Percentiles rank a stretch among this genome's conserved stretches.
Evolutionary conservation across 1,284 basidiomycete genomes (phyloP).

Genomic region (Ganoderma sinense): DNA sequence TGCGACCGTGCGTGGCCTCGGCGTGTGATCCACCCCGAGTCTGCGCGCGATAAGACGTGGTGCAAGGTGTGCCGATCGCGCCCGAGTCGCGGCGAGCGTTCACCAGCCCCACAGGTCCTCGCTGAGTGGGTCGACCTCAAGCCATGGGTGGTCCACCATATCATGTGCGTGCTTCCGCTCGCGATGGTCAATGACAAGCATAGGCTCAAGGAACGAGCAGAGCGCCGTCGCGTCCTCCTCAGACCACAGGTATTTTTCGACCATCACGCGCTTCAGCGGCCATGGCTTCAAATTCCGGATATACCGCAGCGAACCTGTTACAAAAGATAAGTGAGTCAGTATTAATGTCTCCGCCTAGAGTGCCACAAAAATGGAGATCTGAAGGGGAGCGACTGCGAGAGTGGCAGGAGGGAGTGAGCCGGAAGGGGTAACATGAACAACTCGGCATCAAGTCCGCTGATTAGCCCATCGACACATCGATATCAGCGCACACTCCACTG

Average conservation of each 20-base stretch:
- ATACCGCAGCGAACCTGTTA: conserved; percentile 67
- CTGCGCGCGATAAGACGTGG: neutral
- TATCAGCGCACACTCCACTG: conserved; percentile 18
- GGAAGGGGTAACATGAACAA: conserved; percentile 11
- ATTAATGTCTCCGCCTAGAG: neutral
- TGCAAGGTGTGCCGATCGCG: neutral
- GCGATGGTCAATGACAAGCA: conserved; percentile 78
- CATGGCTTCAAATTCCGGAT: conserved; percentile 85
- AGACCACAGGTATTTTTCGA: conserved; percentile 83
- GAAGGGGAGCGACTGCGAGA: neutral
- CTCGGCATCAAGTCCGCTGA: conserved; percentile 13
- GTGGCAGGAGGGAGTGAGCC: conserved; percentile 5
- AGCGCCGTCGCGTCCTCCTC: conserved; percentile 65
- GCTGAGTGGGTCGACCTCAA: conserved; percentile 52
- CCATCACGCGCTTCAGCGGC: conserved; percentile 85
- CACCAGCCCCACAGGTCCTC: conserved; percentile 35
- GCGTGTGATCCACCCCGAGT: neutral
- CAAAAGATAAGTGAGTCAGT: conserved; percentile 17
- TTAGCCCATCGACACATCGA: conserved; percentile 9
- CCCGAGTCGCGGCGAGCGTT: conserved; percentile 6
- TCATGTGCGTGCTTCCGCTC: conserved; percentile 77
- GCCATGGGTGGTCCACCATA: conserved; percentile 78
- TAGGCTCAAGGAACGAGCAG: conserved; percentile 80
- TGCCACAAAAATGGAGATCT: conserved; percentile 24
- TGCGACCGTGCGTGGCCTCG: neutral